Evolutionary conservation across 2,329 filamentous ascomycete genomes (phyloP), one percentile per base, ranked within the genome.

Genomic region (Nigrograna mackinnonii): DNA sequence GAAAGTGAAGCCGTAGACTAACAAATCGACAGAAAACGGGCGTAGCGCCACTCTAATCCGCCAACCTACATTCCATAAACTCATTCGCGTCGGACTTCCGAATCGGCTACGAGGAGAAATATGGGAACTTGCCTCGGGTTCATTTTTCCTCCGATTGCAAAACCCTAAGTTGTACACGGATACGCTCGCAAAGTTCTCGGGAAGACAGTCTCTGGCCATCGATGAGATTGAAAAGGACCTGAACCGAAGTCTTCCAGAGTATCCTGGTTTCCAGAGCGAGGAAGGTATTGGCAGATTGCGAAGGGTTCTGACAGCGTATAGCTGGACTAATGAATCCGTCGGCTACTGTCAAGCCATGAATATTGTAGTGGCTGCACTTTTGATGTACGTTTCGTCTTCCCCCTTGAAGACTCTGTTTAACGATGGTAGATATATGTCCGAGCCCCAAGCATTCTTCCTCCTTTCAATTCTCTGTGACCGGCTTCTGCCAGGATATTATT

Each of bases 271-370:
- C 63, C 94, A 99, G 71, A 95, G 87, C 61, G 88, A 96, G 66
- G 91, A 96, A 60, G 94, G 94, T 13, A 99, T 99, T 52, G 89
- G 86, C 33, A 82, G 94, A 16, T 76, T 99, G 49, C 85, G 94
- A 46, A 82, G 92, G 44, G 94, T 99, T 26, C 78, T 99, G 41
- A 97, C 92, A 2, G 94, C 94, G 4, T 99, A 99, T 74, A 96
- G 91, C 71, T 99, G 94, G 94, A 89, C 86, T 36, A 94, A 99
- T 60, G 82, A 89, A 39, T 91, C 96, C 53, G 91, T 99, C 41
- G 94, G 94, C 54, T 99, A 99, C 70, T 99, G 94, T 68, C 94
- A 99, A 71, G 94, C 94, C 49, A 99, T 99, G 94, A 99, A 99
- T 69, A 99, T 99, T 56, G 94, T 99, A 22, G 92, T 96, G 41